Conservation (phyloP, 768 basidiomycete genomes). For the Agrocybe chaxingu region DNA sequence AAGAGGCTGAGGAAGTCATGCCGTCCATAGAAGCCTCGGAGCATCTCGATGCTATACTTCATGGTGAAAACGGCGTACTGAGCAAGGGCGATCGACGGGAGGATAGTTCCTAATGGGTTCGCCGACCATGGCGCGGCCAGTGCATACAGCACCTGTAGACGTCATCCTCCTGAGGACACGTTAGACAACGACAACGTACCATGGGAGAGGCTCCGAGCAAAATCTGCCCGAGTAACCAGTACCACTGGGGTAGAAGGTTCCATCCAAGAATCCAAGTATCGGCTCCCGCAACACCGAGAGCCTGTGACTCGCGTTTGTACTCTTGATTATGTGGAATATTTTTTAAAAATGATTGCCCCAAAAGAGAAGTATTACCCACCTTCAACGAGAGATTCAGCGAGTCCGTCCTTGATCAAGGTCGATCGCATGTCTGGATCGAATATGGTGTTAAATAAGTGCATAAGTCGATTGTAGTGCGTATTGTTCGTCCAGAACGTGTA, state of each 20-base stretch:
- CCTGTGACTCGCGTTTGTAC: constrained; percentile 26
- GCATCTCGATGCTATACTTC: constrained; percentile 11
- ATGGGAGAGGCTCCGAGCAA: constrained; percentile 30
- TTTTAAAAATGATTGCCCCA: background rate
- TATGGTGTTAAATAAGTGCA: constrained; percentile 33
- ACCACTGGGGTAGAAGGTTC: constrained; percentile 31
- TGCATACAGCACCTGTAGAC: constrained; percentile 20
- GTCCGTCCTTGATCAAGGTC: constrained; percentile 35
- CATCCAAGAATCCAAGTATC: constrained; percentile 27
- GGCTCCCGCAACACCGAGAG: constrained; percentile 25
- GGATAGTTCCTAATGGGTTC: constrained; percentile 21
- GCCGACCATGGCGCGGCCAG: constrained; percentile 15
- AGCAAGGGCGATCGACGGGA: constrained; percentile 30
- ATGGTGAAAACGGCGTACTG: constrained; percentile 26
- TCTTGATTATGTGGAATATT: constrained; percentile 24
- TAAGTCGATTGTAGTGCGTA: constrained; percentile 32
- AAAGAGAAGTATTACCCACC: constrained; percentile 21
- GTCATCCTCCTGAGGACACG: background rate
- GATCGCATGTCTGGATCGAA: constrained; percentile 32
- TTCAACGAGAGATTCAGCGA: constrained; percentile 22
- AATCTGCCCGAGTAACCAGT: constrained; percentile 30
- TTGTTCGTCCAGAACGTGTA: constrained; percentile 39
- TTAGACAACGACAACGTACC: constrained; percentile 20
- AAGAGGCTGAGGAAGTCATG: constrained; percentile 17
- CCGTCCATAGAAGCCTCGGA: constrained; percentile 17